Base-by-base conservation (phyloP, 129 eudicot genomes). In the Centaurea solstitialis region DNA sequence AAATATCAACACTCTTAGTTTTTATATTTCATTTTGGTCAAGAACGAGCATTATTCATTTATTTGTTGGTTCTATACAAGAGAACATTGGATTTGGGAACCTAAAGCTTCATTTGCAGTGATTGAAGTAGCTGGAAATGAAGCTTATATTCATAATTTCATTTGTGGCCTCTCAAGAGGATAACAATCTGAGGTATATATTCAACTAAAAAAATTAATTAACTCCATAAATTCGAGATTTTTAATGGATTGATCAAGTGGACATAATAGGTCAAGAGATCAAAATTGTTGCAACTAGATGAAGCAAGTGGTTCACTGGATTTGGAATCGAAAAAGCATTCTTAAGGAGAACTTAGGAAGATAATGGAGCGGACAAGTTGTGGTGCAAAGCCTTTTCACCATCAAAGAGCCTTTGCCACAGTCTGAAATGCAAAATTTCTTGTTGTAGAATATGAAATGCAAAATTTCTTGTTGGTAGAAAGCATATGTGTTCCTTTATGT, bases 271-370 rank as follows among this genome's bases (percentile, higher is more conserved):
- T 38, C 84, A 93, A 30, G 86, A 90, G 77, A 82, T 87, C 97
- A 47, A 87, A 81, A 83, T 82, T 93, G 70, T 74, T 93, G 41
- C 78, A 90, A 68, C 86, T 93, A 20, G 97, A 93, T 74, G 97
- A 93, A 86, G 97, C 97, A 39, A 93, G 95, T 84, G 90, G 97
- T 40, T 95, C 95, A 13, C 74, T 93, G 41, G 97, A 93, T 82
- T 83, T 93, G 89, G 95, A 90, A 84, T 93, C 97, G 3, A 93
- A 90, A 78, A 93, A 87, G 59, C 92, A 89, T 30, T 87, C 90
- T 75, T 89, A 93, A 81, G 85, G 89, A 30, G 98, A 93, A 8
- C 87, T 93, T 22, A 89, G 80, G 86, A 90, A 86, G 87, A 88
- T 89, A n/a, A 85, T 93, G 0, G 86, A 86, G 73, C 87, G 90